phyloP scores from a whole-genome alignment of 495 filamentous ascomycete genomes.

The Massariosphaeria phaeospora region DNA sequence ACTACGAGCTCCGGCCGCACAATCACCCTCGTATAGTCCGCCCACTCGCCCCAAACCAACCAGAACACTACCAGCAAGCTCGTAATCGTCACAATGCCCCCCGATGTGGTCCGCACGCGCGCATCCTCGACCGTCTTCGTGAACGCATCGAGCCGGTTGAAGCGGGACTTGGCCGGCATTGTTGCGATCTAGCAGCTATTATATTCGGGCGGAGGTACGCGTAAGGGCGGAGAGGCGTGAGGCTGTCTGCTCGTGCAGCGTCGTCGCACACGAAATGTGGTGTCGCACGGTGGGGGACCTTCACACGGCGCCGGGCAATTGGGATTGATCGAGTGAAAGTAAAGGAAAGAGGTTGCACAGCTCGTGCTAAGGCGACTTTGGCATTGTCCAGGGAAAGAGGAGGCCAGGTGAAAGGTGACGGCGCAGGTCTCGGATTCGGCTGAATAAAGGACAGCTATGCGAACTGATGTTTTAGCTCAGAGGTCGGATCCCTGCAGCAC shows the following conservation, averaged over 20 bases:
- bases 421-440: not conserved
- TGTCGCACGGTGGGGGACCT: not conserved
- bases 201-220: not conserved
- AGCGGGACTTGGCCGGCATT: constrained; percentile 72
- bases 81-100: constrained; percentile 88
- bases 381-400: constrained; percentile 20
- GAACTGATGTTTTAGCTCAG: constrained; percentile 11
- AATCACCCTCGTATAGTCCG: constrained; percentile 79
- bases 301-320: not conserved
- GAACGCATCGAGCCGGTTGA: constrained; percentile 95
- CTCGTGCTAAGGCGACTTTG: constrained; percentile 17
- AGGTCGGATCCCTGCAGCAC: not conserved
- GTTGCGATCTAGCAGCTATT: constrained; percentile 16
- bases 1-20: constrained; percentile 92
- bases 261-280: not conserved
- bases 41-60: constrained; percentile 92
- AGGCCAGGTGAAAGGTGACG: not conserved
- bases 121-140: constrained; percentile 99
- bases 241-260: not conserved
- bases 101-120: constrained; percentile 91
- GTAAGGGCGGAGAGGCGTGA: not conserved
- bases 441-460: constrained; percentile 33
- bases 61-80: constrained; percentile 82
- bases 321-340: constrained; percentile 8
- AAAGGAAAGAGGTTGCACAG: constrained; percentile 13